phyloP scores from a whole-genome alignment of 352 stramenopile species.

The Phytophthora citrophthora region DNA sequence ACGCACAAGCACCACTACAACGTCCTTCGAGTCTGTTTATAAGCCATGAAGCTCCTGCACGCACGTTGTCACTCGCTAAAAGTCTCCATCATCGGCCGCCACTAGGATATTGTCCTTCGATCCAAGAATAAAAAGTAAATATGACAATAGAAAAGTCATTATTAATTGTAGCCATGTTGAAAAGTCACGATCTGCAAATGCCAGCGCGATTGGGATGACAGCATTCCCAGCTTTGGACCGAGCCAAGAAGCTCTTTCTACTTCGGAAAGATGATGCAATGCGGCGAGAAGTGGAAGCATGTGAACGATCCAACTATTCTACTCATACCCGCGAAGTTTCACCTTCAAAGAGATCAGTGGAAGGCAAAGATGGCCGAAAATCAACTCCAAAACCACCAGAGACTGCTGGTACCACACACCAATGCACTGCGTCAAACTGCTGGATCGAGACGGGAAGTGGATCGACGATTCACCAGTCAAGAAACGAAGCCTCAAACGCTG shows the following conservation, averaged over 20 bases:
- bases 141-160: too few relatives aligned
- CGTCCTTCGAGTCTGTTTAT: neutral
- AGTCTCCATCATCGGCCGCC: conserved; percentile 30
- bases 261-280: too few relatives aligned
- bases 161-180: conserved; percentile 21
- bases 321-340: too few relatives aligned
- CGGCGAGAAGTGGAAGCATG: too few relatives aligned
- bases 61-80: conserved; percentile 30
- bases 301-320: too few relatives aligned
- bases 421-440: conserved; percentile 14
- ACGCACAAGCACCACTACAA: conserved; percentile 1
- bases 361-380: neutral
- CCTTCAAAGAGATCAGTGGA: neutral
- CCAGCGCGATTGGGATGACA: conserved; percentile 3
- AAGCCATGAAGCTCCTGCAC: conserved; percentile 10
- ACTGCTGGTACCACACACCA: neutral
- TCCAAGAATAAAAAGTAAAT: too few relatives aligned
- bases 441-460: neutral
- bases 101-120: neutral
- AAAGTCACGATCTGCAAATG: conserved; percentile 6
- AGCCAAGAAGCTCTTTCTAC: too few relatives aligned
- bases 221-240: conserved; percentile 8
- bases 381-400: neutral
- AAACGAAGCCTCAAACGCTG: neutral
- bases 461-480: neutral